These are phyloP conservation scores for Penicillium salamii DNA, from an alignment of 495 filamentous ascomycete genomes.

Conservation along the genomic window DNA sequence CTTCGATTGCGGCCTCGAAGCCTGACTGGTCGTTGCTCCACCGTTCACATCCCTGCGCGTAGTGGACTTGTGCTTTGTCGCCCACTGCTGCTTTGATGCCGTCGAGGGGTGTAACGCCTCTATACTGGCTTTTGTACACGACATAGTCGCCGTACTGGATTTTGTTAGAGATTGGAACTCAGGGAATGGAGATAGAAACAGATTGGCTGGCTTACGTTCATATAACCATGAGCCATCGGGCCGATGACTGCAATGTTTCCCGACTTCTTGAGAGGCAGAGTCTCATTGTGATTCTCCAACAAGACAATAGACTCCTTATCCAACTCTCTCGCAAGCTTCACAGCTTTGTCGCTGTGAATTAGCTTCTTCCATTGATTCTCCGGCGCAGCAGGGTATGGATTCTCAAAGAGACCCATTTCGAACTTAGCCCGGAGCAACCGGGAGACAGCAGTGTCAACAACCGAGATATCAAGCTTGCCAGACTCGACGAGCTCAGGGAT, in stretches of 20 bases:
- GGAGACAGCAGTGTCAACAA: constrained; percentile 63
- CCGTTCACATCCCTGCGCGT: constrained; percentile 68
- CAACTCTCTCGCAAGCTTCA: constrained; percentile 56
- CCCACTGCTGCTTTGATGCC: constrained; percentile 61
- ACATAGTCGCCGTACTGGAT: constrained; percentile 66
- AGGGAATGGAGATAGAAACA: constrained; percentile 4
- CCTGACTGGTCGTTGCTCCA: constrained; percentile 66
- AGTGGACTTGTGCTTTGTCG: constrained; percentile 50
- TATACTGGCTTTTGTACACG: constrained; percentile 55
- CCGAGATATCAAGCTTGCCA: constrained; percentile 50
- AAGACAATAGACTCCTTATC: constrained; percentile 69
- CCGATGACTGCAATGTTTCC: constrained; percentile 69
- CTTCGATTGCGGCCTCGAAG: constrained; percentile 58
- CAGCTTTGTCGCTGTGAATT: constrained; percentile 55
- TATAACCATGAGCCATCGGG: constrained; percentile 67
- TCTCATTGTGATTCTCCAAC: constrained; percentile 61
- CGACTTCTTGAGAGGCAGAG: constrained; percentile 57
- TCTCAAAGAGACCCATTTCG: constrained; percentile 64
- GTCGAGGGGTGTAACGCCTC: constrained; percentile 63
- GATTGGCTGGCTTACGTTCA: constrained; percentile 53
- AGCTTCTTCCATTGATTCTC: constrained; percentile 48
- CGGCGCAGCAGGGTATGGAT: constrained; percentile 56
- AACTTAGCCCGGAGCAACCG: constrained; percentile 63
- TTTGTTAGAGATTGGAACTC: neutral
- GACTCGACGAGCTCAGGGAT: constrained; percentile 61